A percentile compares a stretch with the other conserved stretches of the same genome.
Evolutionary conservation across 768 basidiomycete species (phyloP).

Genomic region (Polyporus arcularius): DNA sequence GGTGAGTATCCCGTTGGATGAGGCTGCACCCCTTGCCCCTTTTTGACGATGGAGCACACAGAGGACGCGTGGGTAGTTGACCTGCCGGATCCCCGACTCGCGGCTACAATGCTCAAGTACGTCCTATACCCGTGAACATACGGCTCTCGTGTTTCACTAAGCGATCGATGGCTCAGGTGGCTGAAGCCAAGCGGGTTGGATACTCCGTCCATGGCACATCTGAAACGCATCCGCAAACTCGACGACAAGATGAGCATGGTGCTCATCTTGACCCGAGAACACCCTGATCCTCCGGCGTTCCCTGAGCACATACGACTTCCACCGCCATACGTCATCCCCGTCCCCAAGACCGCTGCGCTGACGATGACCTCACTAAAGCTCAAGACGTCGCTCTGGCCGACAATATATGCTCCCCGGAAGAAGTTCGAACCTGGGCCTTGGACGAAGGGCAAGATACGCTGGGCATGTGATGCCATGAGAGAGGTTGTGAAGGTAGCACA

Average conservation of each 20-base stretch:
- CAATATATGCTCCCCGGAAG: conserved; percentile 66
- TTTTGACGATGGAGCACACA: conserved; percentile 30
- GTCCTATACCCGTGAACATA: too few relatives aligned
- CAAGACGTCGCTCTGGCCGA: conserved; percentile 87
- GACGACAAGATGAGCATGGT: conserved; percentile 52
- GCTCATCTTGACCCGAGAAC: conserved; percentile 39
- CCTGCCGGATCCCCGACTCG: conserved; percentile 60
- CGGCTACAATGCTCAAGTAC: conserved; percentile 66
- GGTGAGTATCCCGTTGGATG: conserved; percentile 35
- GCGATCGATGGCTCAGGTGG: conserved; percentile 50
- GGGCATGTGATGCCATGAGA: conserved; percentile 75
- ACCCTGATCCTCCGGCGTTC: conserved; percentile 43
- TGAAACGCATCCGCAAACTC: conserved; percentile 74
- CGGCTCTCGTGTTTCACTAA: background rate
- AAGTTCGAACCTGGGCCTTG: conserved; percentile 69
- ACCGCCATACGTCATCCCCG: conserved; percentile 54
- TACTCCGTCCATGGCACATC: conserved; percentile 61
- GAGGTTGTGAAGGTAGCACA: conserved; percentile 51
- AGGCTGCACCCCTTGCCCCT: background rate
- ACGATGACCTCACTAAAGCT: conserved; percentile 62
- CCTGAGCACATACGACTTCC: conserved; percentile 51
- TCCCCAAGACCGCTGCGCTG: conserved; percentile 69
- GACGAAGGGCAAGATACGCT: conserved; percentile 63
- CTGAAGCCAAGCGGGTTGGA: conserved; percentile 64
- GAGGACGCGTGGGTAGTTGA: conserved; percentile 81